These are phyloP conservation scores for Astrothelium subdiscretum DNA, from an alignment of 495 filamentous ascomycete genomes.

Conservation along the genomic window DNA sequence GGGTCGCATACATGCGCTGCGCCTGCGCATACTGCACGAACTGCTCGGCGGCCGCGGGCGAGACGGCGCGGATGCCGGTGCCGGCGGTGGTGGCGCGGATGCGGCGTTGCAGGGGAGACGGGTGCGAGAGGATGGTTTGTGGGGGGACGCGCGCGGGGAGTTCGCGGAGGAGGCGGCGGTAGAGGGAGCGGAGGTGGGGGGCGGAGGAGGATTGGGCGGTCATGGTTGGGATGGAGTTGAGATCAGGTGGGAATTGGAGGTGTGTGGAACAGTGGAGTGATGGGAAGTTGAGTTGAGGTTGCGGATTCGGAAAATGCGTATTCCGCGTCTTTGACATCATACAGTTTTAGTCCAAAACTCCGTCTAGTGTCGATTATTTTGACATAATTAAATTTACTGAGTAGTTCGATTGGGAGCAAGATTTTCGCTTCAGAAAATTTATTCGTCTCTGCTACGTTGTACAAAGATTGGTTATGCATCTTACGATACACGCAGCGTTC, in stretches of 20 bases:
- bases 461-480: neutral
- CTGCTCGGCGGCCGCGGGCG: slow-evolving; percentile 54
- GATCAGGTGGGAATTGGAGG: neutral
- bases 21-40: slow-evolving; percentile 66
- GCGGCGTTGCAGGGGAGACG: slow-evolving; percentile 35
- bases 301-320: neutral
- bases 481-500: neutral
- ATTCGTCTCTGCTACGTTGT: no score
- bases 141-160: slow-evolving; percentile 52
- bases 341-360: no score
- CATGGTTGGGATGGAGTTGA: neutral
- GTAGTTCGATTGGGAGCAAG: no score
- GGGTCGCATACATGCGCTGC: slow-evolving; percentile 65
- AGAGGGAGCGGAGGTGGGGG: slow-evolving; percentile 55
- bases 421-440: no score
- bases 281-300: neutral
- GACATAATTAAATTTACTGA: no score
- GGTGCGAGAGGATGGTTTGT: slow-evolving; percentile 32
- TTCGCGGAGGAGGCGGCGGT: slow-evolving; percentile 84
- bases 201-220: neutral
- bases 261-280: neutral
- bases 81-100: slow-evolving; percentile 25
- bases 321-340: neutral
- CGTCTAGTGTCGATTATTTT: no score
- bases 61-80: neutral